These are phyloP conservation scores for Aspergillus incahuasiensis DNA, from an alignment of 495 filamentous ascomycete species.

Conservation along the genomic window DNA sequence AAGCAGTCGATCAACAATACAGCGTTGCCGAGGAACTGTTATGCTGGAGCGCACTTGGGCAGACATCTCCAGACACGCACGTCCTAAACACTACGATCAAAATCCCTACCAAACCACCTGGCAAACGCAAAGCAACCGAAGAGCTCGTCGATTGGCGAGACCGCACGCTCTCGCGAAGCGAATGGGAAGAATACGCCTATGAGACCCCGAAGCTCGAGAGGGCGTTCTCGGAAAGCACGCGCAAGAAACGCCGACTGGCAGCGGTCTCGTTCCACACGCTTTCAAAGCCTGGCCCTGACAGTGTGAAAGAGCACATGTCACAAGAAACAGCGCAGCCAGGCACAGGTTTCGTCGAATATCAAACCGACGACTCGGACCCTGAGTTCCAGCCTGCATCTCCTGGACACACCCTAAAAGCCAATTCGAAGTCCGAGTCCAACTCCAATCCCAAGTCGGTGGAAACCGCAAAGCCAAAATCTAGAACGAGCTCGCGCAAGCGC, in stretches of 20 bases:
- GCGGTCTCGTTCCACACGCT: not conserved
- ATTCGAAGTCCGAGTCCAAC: not conserved
- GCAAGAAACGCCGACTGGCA: conserved; percentile 26
- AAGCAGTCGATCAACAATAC: conserved; percentile 46
- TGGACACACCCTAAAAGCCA: not conserved
- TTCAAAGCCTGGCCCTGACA: too few relatives aligned
- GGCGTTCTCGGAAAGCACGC: conserved; percentile 24
- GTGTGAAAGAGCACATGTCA: too few relatives aligned
- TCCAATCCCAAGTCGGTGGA: not conserved
- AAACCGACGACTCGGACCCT: not conserved
- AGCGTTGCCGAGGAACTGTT: conserved; percentile 51
- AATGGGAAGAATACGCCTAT: conserved; percentile 47
- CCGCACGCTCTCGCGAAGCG: conserved; percentile 36
- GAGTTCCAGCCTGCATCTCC: not conserved
- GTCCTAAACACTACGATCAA: conserved; percentile 13
- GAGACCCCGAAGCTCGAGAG: conserved; percentile 28
- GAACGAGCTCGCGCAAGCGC: not conserved
- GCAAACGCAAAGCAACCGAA: conserved; percentile 27
- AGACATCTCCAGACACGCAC: conserved; percentile 12
- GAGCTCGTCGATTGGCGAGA: conserved; percentile 44
- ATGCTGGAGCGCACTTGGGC: conserved; percentile 51
- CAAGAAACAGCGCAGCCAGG: too few relatives aligned
- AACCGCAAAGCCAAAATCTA: not conserved
- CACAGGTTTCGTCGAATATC: not conserved
- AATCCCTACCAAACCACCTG: conserved; percentile 16